phyloP scores from a whole-genome alignment of 192 early-diverging fungal genomes.

The Entophlyctis luteolus region DNA sequence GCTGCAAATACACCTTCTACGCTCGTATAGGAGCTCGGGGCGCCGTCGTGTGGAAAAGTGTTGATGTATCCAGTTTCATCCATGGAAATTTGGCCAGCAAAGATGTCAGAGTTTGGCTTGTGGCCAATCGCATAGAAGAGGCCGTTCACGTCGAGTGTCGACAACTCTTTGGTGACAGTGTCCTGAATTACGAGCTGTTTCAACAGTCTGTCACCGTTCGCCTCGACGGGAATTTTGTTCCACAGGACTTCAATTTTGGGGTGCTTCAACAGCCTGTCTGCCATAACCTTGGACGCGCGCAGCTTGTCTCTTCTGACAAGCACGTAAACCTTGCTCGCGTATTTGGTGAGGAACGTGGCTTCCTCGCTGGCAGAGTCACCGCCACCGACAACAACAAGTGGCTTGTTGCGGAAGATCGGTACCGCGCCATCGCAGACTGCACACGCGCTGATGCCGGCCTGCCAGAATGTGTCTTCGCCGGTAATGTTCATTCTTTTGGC shows the following conservation, averaged over 20 bases:
- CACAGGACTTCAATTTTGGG: slow-evolving; percentile 91
- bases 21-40: slow-evolving; percentile 73
- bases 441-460: slow-evolving; percentile 96
- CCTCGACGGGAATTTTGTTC: slow-evolving; percentile 80
- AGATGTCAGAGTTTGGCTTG: slow-evolving; percentile 57
- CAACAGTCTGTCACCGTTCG: slow-evolving; percentile 83
- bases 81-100: slow-evolving; percentile 62
- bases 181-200: slow-evolving; percentile 69
- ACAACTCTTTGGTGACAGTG: slow-evolving; percentile 67
- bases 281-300: slow-evolving; percentile 97
- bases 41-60: slow-evolving; percentile 59
- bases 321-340: slow-evolving; percentile 90
- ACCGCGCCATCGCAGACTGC: slow-evolving; percentile 98
- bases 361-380: slow-evolving; percentile 75
- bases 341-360: slow-evolving; percentile 94
- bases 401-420: slow-evolving; percentile 95
- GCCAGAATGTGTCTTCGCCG: slow-evolving; percentile 94
- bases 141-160: slow-evolving; percentile 75
- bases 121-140: slow-evolving; percentile 99
- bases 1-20: slow-evolving; percentile 93
- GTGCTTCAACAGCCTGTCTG: slow-evolving; percentile 73
- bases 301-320: slow-evolving; percentile 92
- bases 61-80: slow-evolving; percentile 89
- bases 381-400: slow-evolving; percentile 89
- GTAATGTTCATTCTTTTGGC: slow-evolving; percentile 82